A percentile compares a stretch with the other conserved stretches of the same genome.
Conservation (phyloP, 345 rosid species). For the Murraya paniculata region DNA sequence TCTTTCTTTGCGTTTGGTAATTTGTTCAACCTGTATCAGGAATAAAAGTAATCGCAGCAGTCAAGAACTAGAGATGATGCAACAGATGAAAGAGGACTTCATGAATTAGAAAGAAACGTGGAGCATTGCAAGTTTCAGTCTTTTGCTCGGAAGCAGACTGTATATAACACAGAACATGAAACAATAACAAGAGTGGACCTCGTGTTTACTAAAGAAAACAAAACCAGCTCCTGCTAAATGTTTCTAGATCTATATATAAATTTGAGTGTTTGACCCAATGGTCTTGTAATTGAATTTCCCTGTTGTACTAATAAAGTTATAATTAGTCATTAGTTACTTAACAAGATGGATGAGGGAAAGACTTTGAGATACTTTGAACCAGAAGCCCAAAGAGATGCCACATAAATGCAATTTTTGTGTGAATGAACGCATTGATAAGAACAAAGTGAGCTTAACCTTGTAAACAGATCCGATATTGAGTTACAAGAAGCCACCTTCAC, state of each 20-base stretch:
- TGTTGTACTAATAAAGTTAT: not conserved
- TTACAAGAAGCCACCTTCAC: slow-evolving; percentile 75
- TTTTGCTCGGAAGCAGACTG: not conserved
- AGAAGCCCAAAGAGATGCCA: not conserved
- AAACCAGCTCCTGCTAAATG: not conserved
- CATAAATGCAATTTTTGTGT: not conserved
- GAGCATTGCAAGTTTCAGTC: not conserved
- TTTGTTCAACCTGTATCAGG: slow-evolving; percentile 54
- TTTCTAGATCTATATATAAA: not conserved
- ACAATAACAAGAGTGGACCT: not conserved
- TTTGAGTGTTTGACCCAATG: no score
- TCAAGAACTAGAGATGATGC: not conserved
- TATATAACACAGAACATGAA: not conserved
- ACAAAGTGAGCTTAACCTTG: slow-evolving; percentile 44
- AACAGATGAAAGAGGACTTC: not conserved
- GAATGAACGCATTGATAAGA: not conserved
- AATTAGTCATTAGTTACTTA: not conserved
- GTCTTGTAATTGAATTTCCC: not conserved
- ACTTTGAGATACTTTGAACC: not conserved
- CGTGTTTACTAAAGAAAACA: not conserved
- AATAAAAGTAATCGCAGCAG: slow-evolving; percentile 9
- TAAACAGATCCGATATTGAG: slow-evolving; percentile 66
- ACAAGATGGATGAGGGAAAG: not conserved
- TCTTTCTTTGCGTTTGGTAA: slow-evolving; percentile 69
- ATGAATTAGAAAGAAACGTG: not conserved